These are phyloP conservation scores for Microthyrium microscopicum DNA, from an alignment of 2,329 filamentous ascomycete species.

Conservation along the genomic window DNA sequence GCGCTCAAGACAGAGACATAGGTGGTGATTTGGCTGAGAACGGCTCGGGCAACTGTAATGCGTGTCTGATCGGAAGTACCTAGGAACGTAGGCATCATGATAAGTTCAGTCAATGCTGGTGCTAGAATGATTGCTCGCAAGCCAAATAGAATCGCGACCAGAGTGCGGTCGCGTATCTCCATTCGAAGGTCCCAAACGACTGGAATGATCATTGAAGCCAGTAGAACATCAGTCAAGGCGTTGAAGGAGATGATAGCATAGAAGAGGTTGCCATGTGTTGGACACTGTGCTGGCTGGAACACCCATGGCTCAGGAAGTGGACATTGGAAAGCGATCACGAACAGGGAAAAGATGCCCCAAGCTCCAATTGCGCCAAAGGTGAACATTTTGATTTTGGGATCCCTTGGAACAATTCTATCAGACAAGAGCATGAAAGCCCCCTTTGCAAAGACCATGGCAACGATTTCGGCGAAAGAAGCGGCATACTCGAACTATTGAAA, in stretches of 20 bases:
- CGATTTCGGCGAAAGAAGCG: not conserved
- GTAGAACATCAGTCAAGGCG: not conserved
- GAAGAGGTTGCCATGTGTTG: not conserved
- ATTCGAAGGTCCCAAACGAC: not conserved
- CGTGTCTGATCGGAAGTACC: too few species aligned
- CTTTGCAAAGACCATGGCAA: not conserved
- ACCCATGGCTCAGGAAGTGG: not conserved
- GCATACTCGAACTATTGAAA: not conserved
- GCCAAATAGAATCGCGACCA: not conserved
- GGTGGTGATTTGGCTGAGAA: too few species aligned
- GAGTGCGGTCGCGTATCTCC: not conserved
- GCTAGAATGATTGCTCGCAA: too few species aligned
- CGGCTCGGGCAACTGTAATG: too few species aligned
- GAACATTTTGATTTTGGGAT: not conserved
- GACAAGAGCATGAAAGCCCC: not conserved
- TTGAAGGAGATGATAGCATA: not conserved
- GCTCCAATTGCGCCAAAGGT: not conserved
- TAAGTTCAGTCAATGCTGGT: too few species aligned
- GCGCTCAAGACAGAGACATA: too few species aligned
- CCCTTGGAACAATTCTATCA: not conserved
- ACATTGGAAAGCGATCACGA: not conserved
- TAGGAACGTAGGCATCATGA: too few species aligned
- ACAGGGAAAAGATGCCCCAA: not conserved
- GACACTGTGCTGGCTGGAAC: not conserved
- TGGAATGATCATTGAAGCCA: not conserved